A percentile compares a stretch with the other conserved stretches of the same genome.
Conservation (phyloP, 352 stramenopile genomes). For the Phytopythium delawarense region DNA sequence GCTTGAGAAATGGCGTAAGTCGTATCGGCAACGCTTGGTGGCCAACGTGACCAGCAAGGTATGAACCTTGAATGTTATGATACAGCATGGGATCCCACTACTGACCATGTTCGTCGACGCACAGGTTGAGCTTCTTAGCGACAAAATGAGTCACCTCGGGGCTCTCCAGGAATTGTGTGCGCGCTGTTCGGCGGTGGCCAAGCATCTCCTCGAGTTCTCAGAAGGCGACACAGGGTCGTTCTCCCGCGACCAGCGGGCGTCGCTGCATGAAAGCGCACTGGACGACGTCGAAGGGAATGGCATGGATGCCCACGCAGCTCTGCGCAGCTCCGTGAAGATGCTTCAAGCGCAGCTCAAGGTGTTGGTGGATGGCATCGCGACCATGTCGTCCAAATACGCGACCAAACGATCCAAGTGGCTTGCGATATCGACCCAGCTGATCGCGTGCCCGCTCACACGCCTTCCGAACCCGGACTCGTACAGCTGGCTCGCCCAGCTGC, state of each 20-base stretch:
- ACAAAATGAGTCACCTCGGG: conserved; percentile 56
- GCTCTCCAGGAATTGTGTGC: conserved; percentile 44
- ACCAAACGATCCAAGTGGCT: conserved; percentile 45
- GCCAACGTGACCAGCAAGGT: conserved; percentile 52
- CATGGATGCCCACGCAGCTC: conserved; percentile 10
- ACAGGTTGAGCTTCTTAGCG: conserved; percentile 41
- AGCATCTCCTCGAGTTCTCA: conserved; percentile 20
- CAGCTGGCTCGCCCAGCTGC: conserved; percentile 72
- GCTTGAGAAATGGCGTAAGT: conserved; percentile 49
- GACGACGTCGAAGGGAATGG: conserved; percentile 19
- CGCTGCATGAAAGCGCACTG: conserved; percentile 7
- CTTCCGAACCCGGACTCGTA: conserved; percentile 53
- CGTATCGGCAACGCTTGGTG: conserved; percentile 52
- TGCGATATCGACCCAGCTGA: conserved; percentile 63
- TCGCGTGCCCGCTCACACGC: conserved; percentile 47
- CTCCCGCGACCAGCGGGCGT: background rate
- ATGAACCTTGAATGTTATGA: conserved; percentile 5
- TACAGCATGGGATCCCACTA: too few species aligned
- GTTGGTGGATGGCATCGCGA: background rate
- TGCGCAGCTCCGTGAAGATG: background rate
- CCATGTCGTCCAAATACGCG: conserved; percentile 6
- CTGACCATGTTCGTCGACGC: too few species aligned
- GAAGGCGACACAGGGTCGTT: background rate
- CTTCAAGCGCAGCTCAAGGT: background rate
- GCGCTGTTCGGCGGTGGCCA: conserved; percentile 29